Evolutionary conservation across 2,329 filamentous ascomycete species (phyloP).

Genomic region (Sporothrix pseudoabietina): DNA sequence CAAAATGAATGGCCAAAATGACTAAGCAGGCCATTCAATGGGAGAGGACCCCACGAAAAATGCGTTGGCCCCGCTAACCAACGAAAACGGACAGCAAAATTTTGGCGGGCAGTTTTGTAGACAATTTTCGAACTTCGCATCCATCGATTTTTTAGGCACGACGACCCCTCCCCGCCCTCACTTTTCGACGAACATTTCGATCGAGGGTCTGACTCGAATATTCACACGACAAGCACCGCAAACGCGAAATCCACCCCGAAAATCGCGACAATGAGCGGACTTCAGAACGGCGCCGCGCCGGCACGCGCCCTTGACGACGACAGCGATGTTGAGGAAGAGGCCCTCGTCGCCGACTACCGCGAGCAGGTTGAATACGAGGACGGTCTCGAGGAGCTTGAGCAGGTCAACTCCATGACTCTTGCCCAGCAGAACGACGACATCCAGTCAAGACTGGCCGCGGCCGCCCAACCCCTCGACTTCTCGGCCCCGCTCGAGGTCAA

Average conservation of each 20-base stretch:
- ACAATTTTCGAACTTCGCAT: slow-evolving; percentile 23
- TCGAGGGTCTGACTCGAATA: slow-evolving; percentile 3
- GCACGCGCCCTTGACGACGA: slow-evolving; percentile 70
- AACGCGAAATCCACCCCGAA: background rate
- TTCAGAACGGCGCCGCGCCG: slow-evolving; percentile 63
- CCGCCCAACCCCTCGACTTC: slow-evolving; percentile 93
- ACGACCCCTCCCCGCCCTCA: slow-evolving; percentile 22
- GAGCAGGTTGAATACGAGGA: slow-evolving; percentile 96
- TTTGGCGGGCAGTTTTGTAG: slow-evolving; percentile 22
- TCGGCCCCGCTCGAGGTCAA: slow-evolving; percentile 94
- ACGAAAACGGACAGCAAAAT: slow-evolving; percentile 32
- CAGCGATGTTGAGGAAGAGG: slow-evolving; percentile 95
- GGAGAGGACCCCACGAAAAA: slow-evolving; percentile 28
- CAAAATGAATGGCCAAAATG: background rate
- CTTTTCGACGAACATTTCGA: slow-evolving; percentile 23
- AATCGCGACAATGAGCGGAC: slow-evolving; percentile 56
- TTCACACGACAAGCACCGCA: background rate
- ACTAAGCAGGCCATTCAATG: background rate
- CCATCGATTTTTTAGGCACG: slow-evolving; percentile 2
- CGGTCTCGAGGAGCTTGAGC: slow-evolving; percentile 78
- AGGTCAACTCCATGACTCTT: slow-evolving; percentile 68
- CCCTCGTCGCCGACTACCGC: slow-evolving; percentile 90
- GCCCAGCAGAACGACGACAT: slow-evolving; percentile 84
- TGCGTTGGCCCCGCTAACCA: slow-evolving; percentile 27
- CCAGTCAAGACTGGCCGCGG: slow-evolving; percentile 85